These are phyloP conservation scores for Parvularia atlantis DNA, from an alignment of 78 protist genomes.

Conservation along the genomic window DNA sequence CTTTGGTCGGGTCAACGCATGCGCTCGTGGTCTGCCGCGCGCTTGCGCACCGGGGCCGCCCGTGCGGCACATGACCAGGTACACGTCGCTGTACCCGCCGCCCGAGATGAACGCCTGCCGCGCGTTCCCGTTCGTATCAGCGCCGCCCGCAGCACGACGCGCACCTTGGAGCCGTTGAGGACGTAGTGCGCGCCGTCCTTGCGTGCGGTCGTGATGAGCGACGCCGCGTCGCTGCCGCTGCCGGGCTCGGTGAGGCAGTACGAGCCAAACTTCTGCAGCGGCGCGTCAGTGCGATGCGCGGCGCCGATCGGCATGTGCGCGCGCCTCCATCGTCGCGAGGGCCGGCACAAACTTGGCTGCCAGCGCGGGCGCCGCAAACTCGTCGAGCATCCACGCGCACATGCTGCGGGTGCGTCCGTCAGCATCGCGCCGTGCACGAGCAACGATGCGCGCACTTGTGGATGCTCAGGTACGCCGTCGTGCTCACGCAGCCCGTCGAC, in stretches of 20 bases:
- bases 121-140: no score
- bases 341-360: conserved; percentile 48
- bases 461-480: conserved; percentile 78
- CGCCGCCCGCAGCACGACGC: background rate
- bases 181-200: conserved; percentile 58
- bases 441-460: conserved; percentile 53
- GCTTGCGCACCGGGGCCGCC: conserved; percentile 55
- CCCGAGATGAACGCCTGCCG: conserved; percentile 72
- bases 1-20: background rate
- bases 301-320: no score
- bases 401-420: conserved; percentile 26
- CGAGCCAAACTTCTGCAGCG: conserved; percentile 22
- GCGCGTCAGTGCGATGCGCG: background rate
- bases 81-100: conserved; percentile 72
- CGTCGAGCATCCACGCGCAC: conserved; percentile 78
- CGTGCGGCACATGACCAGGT: conserved; percentile 79
- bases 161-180: conserved; percentile 70
- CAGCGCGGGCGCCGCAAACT: conserved; percentile 56
- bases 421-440: background rate
- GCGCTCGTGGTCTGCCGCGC: background rate
- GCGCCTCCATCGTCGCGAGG: conserved; percentile 21
- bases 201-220: conserved; percentile 56
- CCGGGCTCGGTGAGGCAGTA: conserved; percentile 89
- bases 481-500: conserved; percentile 53
- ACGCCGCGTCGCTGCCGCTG: conserved; percentile 77